Evolutionary conservation across 75 land plant species (phyloP).

Genomic region (Chamaecyparis obtusa): DNA sequence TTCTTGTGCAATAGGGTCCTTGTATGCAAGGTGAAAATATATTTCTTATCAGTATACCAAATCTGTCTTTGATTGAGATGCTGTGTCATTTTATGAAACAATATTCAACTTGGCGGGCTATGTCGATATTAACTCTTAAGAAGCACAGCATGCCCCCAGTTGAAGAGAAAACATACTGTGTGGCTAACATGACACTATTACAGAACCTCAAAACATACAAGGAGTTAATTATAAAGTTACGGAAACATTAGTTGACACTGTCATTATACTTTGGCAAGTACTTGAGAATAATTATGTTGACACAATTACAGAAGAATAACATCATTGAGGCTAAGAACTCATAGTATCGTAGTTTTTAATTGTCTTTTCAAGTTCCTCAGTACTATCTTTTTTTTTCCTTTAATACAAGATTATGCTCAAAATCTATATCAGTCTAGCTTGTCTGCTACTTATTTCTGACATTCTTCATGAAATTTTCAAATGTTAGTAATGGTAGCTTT

Average conservation of each 20-base stretch:
- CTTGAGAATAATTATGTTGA: not conserved
- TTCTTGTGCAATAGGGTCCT: not conserved
- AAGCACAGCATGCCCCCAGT: not conserved
- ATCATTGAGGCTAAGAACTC: not conserved
- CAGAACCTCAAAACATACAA: not conserved
- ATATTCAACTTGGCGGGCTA: not conserved
- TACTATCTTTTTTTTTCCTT: not conserved
- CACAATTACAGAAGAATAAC: not conserved
- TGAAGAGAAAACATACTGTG: not conserved
- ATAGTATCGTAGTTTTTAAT: not conserved
- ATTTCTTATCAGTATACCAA: not conserved
- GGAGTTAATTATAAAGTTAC: not conserved
- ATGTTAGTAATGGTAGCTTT: not conserved
- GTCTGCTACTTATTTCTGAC: not conserved
- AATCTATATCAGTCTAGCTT: not conserved
- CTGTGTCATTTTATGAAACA: not conserved
- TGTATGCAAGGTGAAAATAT: not conserved
- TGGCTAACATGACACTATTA: not conserved
- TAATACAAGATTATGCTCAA: not conserved
- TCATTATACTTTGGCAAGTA: not conserved
- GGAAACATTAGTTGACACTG: not conserved
- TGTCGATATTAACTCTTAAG: not conserved
- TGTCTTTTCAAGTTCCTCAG: not conserved
- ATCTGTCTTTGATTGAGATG: not conserved
- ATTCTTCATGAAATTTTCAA: not conserved